Evolutionary conservation across 768 basidiomycete genomes (phyloP), one percentile per base, ranked within the genome.

Genomic region (Boletus tomentosulus): DNA sequence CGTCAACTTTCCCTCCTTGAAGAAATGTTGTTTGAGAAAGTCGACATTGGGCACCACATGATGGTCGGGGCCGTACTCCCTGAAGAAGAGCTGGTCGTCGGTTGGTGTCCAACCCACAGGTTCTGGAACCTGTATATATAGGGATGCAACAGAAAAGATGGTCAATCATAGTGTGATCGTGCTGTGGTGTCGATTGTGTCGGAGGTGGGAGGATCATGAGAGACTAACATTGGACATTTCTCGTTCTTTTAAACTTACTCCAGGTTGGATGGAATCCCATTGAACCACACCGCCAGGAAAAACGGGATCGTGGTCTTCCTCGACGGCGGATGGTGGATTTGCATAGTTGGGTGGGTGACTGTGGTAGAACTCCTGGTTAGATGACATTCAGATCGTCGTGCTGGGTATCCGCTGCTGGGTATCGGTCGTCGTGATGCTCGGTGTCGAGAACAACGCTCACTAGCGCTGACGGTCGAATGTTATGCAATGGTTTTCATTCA

Each of bases 21-120:
- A 86, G 73, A 98, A 96, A 70, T 98, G 95, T 48, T 87, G 80
- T 71, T 88, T 92, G 55, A 98, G 75, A 68, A 88, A 91, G 1
- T 80, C 78, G 50, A 86, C 80, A 64, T 92, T 90, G 19, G 92
- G 87, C 57, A 83, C 82, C 50, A 72, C 71, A 34, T 79, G 73
- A 28, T 51, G 47, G 19, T 67, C 66, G 19, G 63, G 66, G 51
- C 84, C 81, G 54, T 75, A 64, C 59, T 81, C 73, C 41, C 68
- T 59, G 52, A 77, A 60, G 68, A 80, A 93, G 71, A 94, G 84
- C 58, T 93, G 82, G 41, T 81, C 83, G 56, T 92, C 87, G 1
- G 82, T 80, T 0, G 91, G 91, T 45, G 71, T 80, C 61, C 76
- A 70, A 57, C 77, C 73, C 2, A 77, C 84, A 37, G 90, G 92